Percentiles rank a stretch among this genome's conserved stretches.
These are phyloP conservation scores for Cercospora citrullina DNA, from an alignment of 2,329 filamentous ascomycete genomes.

Conservation along the genomic window DNA sequence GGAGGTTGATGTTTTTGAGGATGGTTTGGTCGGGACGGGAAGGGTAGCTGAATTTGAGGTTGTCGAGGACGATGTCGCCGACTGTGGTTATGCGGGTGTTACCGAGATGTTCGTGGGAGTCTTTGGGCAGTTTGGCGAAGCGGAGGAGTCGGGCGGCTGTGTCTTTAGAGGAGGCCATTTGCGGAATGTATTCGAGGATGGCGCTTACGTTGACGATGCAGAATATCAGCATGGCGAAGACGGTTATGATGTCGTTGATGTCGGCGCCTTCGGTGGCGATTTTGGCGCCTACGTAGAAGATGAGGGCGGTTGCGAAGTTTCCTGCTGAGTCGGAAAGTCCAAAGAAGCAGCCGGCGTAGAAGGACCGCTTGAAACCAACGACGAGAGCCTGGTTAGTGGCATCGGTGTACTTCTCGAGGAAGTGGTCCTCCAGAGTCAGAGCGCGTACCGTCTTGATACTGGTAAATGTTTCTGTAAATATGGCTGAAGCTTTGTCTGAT, in stretches of 20 bases:
- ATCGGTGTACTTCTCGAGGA: constrained; percentile 61
- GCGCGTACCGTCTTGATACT: constrained; percentile 78
- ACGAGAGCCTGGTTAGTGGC: constrained; percentile 56
- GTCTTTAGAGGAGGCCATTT: constrained; percentile 72
- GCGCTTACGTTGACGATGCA: constrained; percentile 71
- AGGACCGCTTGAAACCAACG: constrained; percentile 65
- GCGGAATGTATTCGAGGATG: constrained; percentile 73
- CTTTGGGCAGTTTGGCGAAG: constrained; percentile 62
- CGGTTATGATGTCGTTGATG: constrained; percentile 65
- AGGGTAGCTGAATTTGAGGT: constrained; percentile 72
- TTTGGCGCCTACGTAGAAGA: constrained; percentile 79
- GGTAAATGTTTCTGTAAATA: constrained; percentile 73
- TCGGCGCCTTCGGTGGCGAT: constrained; percentile 57
- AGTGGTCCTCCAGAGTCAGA: constrained; percentile 71
- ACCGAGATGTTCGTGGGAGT: constrained; percentile 61
- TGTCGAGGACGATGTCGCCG: constrained; percentile 60
- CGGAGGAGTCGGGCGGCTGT: constrained; percentile 71
- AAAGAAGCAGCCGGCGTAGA: constrained; percentile 69
- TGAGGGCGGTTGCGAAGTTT: constrained; percentile 71
- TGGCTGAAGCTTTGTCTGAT: constrained; percentile 58
- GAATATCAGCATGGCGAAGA: constrained; percentile 82
- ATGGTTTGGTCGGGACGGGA: constrained; percentile 54
- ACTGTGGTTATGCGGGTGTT: constrained; percentile 45
- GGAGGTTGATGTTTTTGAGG: constrained; percentile 65
- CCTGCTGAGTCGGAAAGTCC: constrained; percentile 74